phyloP scores from a whole-genome alignment of 257 asterid genomes.

The Penstemon newberryi region DNA sequence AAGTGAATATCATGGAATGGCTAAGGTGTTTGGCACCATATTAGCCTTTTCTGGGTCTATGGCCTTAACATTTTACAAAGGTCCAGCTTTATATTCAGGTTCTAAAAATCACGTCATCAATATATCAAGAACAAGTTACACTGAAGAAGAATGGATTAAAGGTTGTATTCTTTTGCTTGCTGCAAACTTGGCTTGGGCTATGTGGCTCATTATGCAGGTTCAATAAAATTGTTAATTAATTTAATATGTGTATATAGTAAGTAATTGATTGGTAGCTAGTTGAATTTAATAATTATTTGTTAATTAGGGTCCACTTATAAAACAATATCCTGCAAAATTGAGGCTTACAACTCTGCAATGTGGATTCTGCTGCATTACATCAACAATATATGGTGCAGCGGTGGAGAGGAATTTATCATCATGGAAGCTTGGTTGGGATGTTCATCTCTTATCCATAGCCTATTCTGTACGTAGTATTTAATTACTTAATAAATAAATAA shows the following conservation, averaged over 20 bases:
- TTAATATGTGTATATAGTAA: not conserved
- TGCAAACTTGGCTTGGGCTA: slow-evolving; percentile 46
- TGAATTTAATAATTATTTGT: not conserved
- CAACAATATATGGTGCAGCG: slow-evolving; percentile 40
- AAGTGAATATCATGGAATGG: slow-evolving; percentile 42
- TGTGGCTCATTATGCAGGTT: slow-evolving; percentile 69
- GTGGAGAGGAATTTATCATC: slow-evolving; percentile 38
- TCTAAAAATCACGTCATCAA: slow-evolving; percentile 18
- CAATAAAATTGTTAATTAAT: no score
- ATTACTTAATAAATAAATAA: no score
- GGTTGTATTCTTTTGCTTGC: slow-evolving; percentile 50
- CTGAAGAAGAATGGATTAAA: slow-evolving; percentile 52
- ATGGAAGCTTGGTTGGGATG: slow-evolving; percentile 57
- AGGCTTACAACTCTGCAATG: slow-evolving; percentile 45
- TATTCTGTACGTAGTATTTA: slow-evolving; percentile 43
- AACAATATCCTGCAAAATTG: slow-evolving; percentile 52
- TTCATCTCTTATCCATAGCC: slow-evolving; percentile 38
- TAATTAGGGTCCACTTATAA: slow-evolving; percentile 39
- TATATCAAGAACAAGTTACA: slow-evolving; percentile 24
- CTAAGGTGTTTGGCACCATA: slow-evolving; percentile 48
- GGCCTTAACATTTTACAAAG: no score
- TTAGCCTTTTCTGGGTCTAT: slow-evolving; percentile 29
- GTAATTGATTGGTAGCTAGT: no score
- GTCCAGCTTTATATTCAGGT: slow-evolving; percentile 39
- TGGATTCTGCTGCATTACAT: slow-evolving; percentile 35